A percentile compares a stretch with the other conserved stretches of the same genome.
Conservation (phyloP, 768 basidiomycete genomes). For the Mycena crocata region DNA sequence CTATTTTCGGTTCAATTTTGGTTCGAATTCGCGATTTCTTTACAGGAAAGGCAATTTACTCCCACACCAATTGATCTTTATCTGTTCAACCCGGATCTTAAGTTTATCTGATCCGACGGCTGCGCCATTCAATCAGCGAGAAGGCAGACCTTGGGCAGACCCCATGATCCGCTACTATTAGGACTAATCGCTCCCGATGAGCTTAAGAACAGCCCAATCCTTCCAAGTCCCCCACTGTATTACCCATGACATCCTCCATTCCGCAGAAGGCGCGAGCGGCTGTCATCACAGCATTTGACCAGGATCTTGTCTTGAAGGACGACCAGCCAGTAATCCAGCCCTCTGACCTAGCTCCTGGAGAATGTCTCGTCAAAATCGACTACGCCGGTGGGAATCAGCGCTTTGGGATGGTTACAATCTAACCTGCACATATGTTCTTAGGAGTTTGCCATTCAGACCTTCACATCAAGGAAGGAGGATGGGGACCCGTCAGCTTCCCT, state of each 20-base stretch:
- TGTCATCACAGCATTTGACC: constrained; percentile 43
- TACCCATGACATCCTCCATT: constrained; percentile 35
- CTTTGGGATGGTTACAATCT: not conserved
- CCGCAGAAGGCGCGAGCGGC: constrained; percentile 54
- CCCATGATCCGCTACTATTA: not conserved
- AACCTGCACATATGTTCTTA: not conserved
- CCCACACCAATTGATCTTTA: too few species aligned
- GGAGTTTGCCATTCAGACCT: constrained; percentile 80
- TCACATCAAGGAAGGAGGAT: constrained; percentile 75
- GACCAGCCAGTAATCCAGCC: constrained; percentile 70
- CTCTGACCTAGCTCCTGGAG: constrained; percentile 65
- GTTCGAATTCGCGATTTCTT: too few species aligned
- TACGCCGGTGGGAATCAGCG: constrained; percentile 62
- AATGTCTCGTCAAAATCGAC: constrained; percentile 79
- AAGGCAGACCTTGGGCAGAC: too few species aligned
- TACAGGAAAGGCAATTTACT: too few species aligned
- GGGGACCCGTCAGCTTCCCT: constrained; percentile 67
- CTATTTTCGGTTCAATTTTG: too few species aligned
- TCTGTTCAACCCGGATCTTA: too few species aligned
- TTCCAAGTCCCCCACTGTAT: not conserved
- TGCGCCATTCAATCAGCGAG: too few species aligned
- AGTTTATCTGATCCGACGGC: too few species aligned
- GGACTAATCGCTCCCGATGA: not conserved
- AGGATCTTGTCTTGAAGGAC: constrained; percentile 46
- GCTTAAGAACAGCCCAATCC: not conserved